phyloP scores from a whole-genome alignment of 495 filamentous ascomycete species.

The Neurospora sp. region DNA sequence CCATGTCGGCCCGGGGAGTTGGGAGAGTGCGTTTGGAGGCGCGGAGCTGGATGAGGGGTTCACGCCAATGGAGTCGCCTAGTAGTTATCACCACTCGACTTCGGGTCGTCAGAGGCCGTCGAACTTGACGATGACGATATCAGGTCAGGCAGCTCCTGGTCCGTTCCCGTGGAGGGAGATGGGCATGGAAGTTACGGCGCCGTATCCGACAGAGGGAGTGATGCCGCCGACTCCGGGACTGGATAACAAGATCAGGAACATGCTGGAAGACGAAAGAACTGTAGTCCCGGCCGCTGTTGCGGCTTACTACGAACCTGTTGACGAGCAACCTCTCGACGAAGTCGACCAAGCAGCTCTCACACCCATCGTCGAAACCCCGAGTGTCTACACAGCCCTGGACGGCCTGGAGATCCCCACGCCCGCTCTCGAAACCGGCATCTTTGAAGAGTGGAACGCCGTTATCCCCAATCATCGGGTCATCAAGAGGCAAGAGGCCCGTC shows the following conservation, averaged over 20 bases:
- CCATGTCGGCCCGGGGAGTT: slow-evolving; percentile 4
- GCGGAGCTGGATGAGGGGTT: not conserved
- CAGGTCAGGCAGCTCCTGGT: not conserved
- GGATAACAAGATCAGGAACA: not conserved
- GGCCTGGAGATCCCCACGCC: not conserved
- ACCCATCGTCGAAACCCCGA: not conserved
- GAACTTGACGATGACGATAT: not conserved
- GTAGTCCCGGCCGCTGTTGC: not conserved
- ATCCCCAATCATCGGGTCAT: slow-evolving; percentile 37
- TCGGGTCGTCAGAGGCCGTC: not conserved
- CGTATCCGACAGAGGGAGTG: slow-evolving; percentile 12
- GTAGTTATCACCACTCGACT: not conserved
- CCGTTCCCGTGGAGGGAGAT: not conserved
- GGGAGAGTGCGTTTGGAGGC: slow-evolving; percentile 10
- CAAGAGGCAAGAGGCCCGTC: slow-evolving; percentile 25
- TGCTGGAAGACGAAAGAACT: slow-evolving; percentile 11
- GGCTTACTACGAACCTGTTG: not conserved
- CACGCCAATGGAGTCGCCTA: not conserved
- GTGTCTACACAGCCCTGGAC: not conserved
- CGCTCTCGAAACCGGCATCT: not conserved
- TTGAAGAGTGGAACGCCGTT: slow-evolving; percentile 11
- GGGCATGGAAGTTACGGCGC: not conserved
- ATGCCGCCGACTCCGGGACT: slow-evolving; percentile 14
- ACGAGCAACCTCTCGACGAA: not conserved
- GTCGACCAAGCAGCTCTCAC: not conserved